Conservation (phyloP, 768 basidiomycete species). For the Krasilnikovozyma curviuscula region DNA sequence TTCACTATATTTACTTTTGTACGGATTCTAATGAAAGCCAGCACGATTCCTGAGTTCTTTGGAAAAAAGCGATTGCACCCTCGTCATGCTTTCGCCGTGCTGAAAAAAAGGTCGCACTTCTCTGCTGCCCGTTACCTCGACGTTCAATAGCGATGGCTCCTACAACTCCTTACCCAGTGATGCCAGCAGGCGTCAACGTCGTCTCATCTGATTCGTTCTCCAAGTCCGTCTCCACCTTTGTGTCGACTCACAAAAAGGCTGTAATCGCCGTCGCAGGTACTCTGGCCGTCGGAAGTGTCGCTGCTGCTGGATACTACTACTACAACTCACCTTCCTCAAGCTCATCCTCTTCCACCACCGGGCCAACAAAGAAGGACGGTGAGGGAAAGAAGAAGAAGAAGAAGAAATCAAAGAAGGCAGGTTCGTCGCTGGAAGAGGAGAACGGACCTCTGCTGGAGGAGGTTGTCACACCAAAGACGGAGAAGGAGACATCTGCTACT, state of each 20-base stretch:
- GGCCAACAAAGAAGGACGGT: not conserved
- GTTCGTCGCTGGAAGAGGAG: slow-evolving; percentile 4
- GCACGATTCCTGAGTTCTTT: no score
- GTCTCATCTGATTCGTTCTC: no score
- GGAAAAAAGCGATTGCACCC: no score
- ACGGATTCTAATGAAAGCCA: no score
- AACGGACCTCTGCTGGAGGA: slow-evolving; percentile 12
- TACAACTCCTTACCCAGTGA: no score
- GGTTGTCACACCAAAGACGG: not conserved
- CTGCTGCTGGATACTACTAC: slow-evolving; percentile 5
- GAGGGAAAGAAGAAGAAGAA: slow-evolving; percentile 7
- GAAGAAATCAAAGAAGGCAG: slow-evolving; percentile 5
- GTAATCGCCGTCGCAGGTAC: not conserved
- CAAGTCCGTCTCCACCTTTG: not conserved
- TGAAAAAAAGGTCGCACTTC: no score
- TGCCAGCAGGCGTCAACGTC: no score
- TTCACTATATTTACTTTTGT: no score
- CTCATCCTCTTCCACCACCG: not conserved
- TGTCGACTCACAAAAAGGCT: slow-evolving; percentile 2
- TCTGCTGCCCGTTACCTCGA: no score
- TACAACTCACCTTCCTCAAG: not conserved
- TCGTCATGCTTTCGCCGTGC: no score
- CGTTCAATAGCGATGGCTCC: no score
- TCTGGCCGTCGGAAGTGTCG: not conserved
- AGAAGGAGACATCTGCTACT: not conserved